Conservation (phyloP, 2,329 filamentous ascomycete genomes). For the Dothideomycetes sp. region DNA sequence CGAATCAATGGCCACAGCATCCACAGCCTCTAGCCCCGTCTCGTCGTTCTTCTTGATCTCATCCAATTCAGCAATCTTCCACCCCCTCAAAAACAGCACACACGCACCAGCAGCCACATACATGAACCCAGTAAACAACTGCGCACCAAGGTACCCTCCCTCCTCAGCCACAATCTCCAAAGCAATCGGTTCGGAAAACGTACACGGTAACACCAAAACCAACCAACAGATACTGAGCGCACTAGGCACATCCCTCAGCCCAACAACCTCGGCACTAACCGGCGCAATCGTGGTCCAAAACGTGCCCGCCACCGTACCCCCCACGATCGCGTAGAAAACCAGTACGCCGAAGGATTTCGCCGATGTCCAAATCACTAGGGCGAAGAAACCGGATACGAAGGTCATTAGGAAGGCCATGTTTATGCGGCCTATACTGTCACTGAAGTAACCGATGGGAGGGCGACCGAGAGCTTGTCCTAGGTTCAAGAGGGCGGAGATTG, state of each 20-base stretch:
- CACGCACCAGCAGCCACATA: slow-evolving; percentile 49
- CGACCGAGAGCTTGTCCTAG: slow-evolving; percentile 57
- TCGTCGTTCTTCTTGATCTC: slow-evolving; percentile 17
- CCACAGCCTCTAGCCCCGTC: slow-evolving; percentile 17
- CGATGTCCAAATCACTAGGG: slow-evolving; percentile 64
- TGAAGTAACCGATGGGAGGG: slow-evolving; percentile 63
- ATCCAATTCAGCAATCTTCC: slow-evolving; percentile 51
- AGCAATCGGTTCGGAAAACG: slow-evolving; percentile 51
- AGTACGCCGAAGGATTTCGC: slow-evolving; percentile 59
- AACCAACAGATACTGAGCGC: slow-evolving; percentile 65
- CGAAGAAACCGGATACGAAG: slow-evolving; percentile 53
- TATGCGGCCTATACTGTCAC: slow-evolving; percentile 59
- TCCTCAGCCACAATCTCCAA: slow-evolving; percentile 43
- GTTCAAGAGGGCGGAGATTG: slow-evolving; percentile 67
- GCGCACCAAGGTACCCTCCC: slow-evolving; percentile 48
- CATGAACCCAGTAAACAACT: slow-evolving; percentile 53
- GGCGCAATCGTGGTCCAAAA: slow-evolving; percentile 59
- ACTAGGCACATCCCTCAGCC: slow-evolving; percentile 58
- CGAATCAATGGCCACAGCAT: slow-evolving; percentile 17
- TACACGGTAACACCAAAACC: slow-evolving; percentile 59
- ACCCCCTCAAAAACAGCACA: slow-evolving; percentile 47
- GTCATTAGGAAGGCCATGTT: slow-evolving; percentile 63
- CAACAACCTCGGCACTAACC: slow-evolving; percentile 65
- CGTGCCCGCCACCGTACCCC: slow-evolving; percentile 58
- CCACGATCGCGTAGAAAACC: slow-evolving; percentile 60